Evolutionary conservation across 306 rosid genomes (phyloP), one percentile per base, ranked within the genome.

Genomic region (Cucurbita ficifolia): DNA sequence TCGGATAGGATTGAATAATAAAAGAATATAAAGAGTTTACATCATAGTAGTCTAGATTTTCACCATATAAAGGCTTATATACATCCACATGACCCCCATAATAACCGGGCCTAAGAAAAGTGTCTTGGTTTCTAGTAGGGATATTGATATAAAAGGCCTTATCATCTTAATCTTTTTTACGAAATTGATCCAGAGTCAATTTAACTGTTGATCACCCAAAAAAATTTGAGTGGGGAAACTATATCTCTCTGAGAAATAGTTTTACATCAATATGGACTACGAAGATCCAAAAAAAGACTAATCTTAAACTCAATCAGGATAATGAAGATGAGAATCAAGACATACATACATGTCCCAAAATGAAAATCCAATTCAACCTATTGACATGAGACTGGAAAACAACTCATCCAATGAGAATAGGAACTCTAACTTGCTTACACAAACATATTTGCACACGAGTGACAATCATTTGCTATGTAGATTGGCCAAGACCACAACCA

Each of bases 391-490:
- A 53, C 74, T 22, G 54, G 50, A 67, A 59, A 67, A 67, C 33
- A 46, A 46, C 17, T 68, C 10, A 7, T 46, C 73, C 19, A 68
- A 42, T 14, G 42, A 45, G 73, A 45, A 68, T 46, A 68, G 6
- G 73, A 42, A 68, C 73, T 46, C 56, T 48, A 45, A 68, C 56
- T 68, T 68, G 56, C 73, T 68, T 68, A 16, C 73, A 46, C 56
- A 68, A 68, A 22, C 5, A 46, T 68, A 68, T 68, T 22, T 68
- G 54, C 73, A 45, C 73, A 68, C 56, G 56, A 42, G 17, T 48
- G 56, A 46, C 73, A 68, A 46, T 68, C 56, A 22, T 64, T 42
- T 65, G 36, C 53, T 11, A 52, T 55, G 46, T 52, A 9, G 75
- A 72, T 33, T 38, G 61, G 49, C 75, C 22, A 50, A 72, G 29